phyloP scores from a whole-genome alignment of 371 early-diverging fungal genomes.

The Amoeboradix gromovi region DNA sequence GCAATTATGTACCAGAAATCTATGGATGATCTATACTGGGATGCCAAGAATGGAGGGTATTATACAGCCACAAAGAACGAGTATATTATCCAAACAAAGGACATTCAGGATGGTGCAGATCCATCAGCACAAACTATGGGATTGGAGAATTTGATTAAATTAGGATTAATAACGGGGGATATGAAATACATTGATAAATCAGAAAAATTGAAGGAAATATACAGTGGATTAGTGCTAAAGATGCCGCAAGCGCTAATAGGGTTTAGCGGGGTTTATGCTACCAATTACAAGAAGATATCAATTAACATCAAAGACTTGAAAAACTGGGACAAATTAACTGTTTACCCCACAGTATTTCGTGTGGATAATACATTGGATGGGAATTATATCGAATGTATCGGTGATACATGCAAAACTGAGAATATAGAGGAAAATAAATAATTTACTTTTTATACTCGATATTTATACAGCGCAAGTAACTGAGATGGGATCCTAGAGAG shows the following conservation, averaged over 20 bases:
- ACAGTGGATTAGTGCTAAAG: neutral
- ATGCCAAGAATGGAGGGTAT: conserved; percentile 19
- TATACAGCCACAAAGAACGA: conserved; percentile 17
- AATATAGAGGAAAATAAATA: too few species aligned
- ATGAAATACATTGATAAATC: neutral
- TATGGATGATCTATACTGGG: conserved; percentile 27
- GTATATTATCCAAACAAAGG: conserved; percentile 23
- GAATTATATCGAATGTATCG: neutral
- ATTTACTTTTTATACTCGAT: too few species aligned
- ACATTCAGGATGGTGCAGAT: conserved; percentile 12
- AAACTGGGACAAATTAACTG: neutral
- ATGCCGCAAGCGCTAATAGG: neutral
- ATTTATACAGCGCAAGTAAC: too few species aligned
- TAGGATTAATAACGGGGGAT: neutral
- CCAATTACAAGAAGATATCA: neutral
- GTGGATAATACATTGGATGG: neutral
- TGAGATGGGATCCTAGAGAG: too few species aligned
- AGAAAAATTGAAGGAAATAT: neutral
- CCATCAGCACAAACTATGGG: neutral
- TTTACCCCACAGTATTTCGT: neutral
- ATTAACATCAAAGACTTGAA: neutral
- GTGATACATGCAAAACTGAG: neutral
- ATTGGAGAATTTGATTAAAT: neutral
- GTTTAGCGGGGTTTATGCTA: neutral
- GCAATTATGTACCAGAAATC: conserved; percentile 20